Percentiles rank a stretch among this genome's conserved stretches.
Conservation (phyloP, 2,329 filamentous ascomycete species). For the Monilinia aucupariae region DNA sequence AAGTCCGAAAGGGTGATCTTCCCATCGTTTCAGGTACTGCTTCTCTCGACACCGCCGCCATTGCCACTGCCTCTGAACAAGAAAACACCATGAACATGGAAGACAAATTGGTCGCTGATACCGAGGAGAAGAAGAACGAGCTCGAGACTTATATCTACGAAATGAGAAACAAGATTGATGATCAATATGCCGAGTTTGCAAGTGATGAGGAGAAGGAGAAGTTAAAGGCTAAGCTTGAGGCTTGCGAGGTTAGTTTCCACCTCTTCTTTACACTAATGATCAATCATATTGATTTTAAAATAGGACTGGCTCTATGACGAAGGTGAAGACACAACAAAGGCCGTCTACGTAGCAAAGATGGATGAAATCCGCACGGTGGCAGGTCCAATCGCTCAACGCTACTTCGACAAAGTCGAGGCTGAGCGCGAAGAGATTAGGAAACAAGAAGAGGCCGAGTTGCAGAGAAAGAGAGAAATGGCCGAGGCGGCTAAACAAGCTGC, state of each 20-base stretch:
- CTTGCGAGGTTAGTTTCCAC: slow-evolving; percentile 68
- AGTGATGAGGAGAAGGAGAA: slow-evolving; percentile 89
- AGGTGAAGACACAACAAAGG: slow-evolving; percentile 90
- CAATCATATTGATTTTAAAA: slow-evolving; percentile 23
- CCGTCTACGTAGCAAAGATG: slow-evolving; percentile 87
- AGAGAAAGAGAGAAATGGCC: slow-evolving; percentile 49
- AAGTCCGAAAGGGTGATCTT: slow-evolving; percentile 94
- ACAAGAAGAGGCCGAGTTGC: slow-evolving; percentile 44
- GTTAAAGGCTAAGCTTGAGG: slow-evolving; percentile 75
- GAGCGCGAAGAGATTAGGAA: slow-evolving; percentile 77
- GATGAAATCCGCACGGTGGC: slow-evolving; percentile 90
- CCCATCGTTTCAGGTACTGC: slow-evolving; percentile 79
- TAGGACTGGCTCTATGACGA: slow-evolving; percentile 99
- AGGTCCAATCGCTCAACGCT: slow-evolving; percentile 86
- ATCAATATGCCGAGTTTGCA: slow-evolving; percentile 81
- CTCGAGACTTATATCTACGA: slow-evolving; percentile 98
- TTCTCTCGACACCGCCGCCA: slow-evolving; percentile 65
- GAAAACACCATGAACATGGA: slow-evolving; percentile 93
- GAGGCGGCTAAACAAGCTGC: slow-evolving; percentile 42
- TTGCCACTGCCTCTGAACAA: slow-evolving; percentile 67
- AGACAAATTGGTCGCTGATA: slow-evolving; percentile 97
- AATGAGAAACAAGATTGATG: slow-evolving; percentile 89
- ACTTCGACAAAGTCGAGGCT: slow-evolving; percentile 89
- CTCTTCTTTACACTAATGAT: not conserved
- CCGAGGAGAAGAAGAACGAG: slow-evolving; percentile 99